These are phyloP conservation scores for Actinomortierella ambigua DNA, from an alignment of 371 early-diverging fungal genomes.

Conservation along the genomic window DNA sequence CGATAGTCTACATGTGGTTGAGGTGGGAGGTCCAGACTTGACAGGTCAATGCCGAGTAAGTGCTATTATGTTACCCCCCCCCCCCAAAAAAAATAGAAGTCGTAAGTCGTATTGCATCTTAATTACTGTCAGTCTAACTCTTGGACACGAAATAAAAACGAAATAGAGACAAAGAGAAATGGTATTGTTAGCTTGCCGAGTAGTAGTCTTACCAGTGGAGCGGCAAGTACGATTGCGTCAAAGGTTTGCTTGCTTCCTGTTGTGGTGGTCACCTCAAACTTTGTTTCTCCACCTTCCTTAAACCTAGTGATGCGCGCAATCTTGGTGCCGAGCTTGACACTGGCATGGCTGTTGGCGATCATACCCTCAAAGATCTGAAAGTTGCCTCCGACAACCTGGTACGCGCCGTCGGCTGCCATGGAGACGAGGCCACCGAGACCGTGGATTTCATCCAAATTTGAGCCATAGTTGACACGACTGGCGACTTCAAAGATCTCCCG, in stretches of 20 bases:
- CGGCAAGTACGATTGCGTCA: slow-evolving; percentile 62
- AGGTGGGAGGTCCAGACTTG: slow-evolving; percentile 36
- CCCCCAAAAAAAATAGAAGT: neutral
- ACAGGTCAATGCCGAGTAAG: slow-evolving; percentile 40
- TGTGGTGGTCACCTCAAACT: slow-evolving; percentile 49
- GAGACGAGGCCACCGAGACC: slow-evolving; percentile 67
- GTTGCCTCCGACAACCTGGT: slow-evolving; percentile 68
- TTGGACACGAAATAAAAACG: neutral
- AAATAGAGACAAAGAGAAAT: neutral
- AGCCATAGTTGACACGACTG: slow-evolving; percentile 75
- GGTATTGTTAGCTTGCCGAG: too few relatives aligned
- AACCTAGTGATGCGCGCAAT: slow-evolving; percentile 52
- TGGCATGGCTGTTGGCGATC: slow-evolving; percentile 53
- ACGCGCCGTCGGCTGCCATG: slow-evolving; percentile 59
- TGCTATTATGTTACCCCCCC: slow-evolving; percentile 14
- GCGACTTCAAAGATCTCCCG: slow-evolving; percentile 63
- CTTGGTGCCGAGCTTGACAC: slow-evolving; percentile 51
- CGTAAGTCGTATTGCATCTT: too few relatives aligned
- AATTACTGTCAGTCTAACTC: neutral
- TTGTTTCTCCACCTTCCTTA: slow-evolving; percentile 19
- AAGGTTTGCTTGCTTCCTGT: slow-evolving; percentile 51
- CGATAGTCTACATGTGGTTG: slow-evolving; percentile 50
- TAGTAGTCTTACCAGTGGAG: slow-evolving; percentile 53
- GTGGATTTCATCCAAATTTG: slow-evolving; percentile 64
- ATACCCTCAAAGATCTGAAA: slow-evolving; percentile 71